Conservation (phyloP, 1,284 basidiomycete species). For the Ceraceosorus guamensis region DNA sequence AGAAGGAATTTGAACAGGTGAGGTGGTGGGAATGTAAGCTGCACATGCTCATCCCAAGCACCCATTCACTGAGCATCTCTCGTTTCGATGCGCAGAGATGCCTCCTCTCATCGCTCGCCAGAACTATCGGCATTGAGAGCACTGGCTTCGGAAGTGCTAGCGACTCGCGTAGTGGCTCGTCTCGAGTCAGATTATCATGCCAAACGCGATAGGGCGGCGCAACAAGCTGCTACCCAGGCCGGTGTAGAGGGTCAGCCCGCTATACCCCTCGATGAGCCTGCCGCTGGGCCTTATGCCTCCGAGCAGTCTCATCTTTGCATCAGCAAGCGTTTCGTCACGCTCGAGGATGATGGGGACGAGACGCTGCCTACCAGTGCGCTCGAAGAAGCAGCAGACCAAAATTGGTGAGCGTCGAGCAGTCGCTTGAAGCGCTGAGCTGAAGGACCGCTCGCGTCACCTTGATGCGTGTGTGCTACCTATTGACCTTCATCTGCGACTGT, state of each 20-base stretch:
- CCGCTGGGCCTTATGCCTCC: not conserved
- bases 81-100: not conserved
- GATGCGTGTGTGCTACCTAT: constrained; percentile 7
- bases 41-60: not conserved
- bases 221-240: not conserved
- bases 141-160: constrained; percentile 29
- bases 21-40: constrained; percentile 5
- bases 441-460: no score
- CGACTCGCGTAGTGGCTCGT: constrained; percentile 26
- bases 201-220: no score
- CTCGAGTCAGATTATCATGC: constrained; percentile 14
- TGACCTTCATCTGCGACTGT: not conserved
- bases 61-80: not conserved
- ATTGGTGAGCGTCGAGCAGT: constrained; percentile 8
- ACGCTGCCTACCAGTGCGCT: constrained; percentile 26
- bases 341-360: constrained; percentile 29
- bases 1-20: constrained; percentile 21
- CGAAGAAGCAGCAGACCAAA: constrained; percentile 36
- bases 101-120: not conserved
- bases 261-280: no score
- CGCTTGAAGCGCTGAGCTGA: no score
- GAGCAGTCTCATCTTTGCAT: constrained; percentile 18
- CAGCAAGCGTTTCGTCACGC: constrained; percentile 27
- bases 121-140: constrained; percentile 10
- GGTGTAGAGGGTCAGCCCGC: no score